phyloP scores from a whole-genome alignment of 768 basidiomycete genomes.

The Mycena galericulata region DNA sequence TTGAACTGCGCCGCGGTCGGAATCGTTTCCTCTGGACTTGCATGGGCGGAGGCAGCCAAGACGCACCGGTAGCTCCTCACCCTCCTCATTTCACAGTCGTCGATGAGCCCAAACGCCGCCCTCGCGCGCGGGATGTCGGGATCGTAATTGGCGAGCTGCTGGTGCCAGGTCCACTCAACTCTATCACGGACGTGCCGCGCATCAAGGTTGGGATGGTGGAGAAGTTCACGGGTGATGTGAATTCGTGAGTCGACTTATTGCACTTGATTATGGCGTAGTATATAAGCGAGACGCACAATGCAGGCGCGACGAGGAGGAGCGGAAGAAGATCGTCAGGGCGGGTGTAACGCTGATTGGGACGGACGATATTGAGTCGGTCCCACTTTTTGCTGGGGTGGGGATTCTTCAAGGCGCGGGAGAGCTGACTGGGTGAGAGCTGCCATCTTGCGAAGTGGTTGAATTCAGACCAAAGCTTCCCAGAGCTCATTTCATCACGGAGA shows the following conservation, averaged over 20 bases:
- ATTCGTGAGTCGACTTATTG: conserved; percentile 14
- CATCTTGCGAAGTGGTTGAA: not conserved
- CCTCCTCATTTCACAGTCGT: too few species aligned
- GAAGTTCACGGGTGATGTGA: conserved; percentile 23
- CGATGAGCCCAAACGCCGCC: not conserved
- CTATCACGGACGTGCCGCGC: conserved; percentile 33
- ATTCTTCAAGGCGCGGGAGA: conserved; percentile 29
- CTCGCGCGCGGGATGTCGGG: conserved; percentile 31
- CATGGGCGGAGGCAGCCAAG: conserved; percentile 14
- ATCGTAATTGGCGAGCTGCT: conserved; percentile 28
- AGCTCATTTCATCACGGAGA: conserved; percentile 17
- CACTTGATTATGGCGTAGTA: too few species aligned
- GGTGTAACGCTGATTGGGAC: conserved; percentile 32
- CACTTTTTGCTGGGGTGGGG: conserved; percentile 30
- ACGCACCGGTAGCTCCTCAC: not conserved
- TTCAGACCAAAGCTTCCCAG: not conserved
- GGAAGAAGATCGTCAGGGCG: conserved; percentile 30
- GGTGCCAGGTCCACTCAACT: conserved; percentile 24
- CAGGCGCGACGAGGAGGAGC: conserved; percentile 28
- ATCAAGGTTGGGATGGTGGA: conserved; percentile 29
- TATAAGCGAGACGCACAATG: too few species aligned
- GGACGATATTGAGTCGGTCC: conserved; percentile 23
- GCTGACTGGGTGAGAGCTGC: conserved; percentile 21
- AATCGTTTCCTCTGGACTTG: not conserved
- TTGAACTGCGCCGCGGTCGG: too few species aligned